Conservation (phyloP, 495 filamentous ascomycete genomes). For the Hypoxylon cercidicola region DNA sequence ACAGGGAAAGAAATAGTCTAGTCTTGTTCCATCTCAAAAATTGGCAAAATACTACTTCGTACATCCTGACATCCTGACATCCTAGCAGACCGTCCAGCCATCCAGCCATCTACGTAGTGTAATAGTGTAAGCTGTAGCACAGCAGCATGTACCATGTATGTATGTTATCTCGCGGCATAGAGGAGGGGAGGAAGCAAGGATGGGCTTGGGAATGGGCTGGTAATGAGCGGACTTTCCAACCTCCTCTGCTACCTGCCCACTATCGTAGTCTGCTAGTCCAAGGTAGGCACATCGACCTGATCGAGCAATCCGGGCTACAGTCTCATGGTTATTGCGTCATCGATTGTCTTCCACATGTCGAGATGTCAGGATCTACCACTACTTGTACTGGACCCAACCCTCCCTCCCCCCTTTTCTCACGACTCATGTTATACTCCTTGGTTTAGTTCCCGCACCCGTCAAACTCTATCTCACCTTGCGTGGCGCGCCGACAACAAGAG, state of each 20-base stretch:
- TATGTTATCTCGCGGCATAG: neutral
- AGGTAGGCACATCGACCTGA: slow-evolving; percentile 13
- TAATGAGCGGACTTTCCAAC: slow-evolving; percentile 4
- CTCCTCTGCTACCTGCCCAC: slow-evolving; percentile 1
- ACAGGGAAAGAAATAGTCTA: slow-evolving; percentile 20
- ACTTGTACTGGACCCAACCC: slow-evolving; percentile 25
- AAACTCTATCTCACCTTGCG: slow-evolving; percentile 7
- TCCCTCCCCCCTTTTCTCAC: slow-evolving; percentile 12
- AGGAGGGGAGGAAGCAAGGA: slow-evolving; percentile 21
- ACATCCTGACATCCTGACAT: neutral
- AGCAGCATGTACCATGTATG: neutral
- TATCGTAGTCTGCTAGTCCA: neutral
- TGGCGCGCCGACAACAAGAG: neutral
- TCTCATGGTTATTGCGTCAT: slow-evolving; percentile 32
- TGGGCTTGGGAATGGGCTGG: slow-evolving; percentile 2
- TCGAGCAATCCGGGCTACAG: slow-evolving; percentile 12
- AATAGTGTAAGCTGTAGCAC: neutral
- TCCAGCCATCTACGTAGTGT: slow-evolving; percentile 6
- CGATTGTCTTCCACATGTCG: slow-evolving; percentile 27
- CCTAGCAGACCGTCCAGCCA: too few relatives aligned
- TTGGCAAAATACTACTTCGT: slow-evolving; percentile 12
- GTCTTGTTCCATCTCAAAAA: slow-evolving; percentile 4
- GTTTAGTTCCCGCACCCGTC: slow-evolving; percentile 21
- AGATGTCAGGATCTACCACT: slow-evolving; percentile 19
- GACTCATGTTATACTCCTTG: slow-evolving; percentile 9